Base-by-base conservation (phyloP, 352 stramenopile species). In the Globisporangium canariense region DNA sequence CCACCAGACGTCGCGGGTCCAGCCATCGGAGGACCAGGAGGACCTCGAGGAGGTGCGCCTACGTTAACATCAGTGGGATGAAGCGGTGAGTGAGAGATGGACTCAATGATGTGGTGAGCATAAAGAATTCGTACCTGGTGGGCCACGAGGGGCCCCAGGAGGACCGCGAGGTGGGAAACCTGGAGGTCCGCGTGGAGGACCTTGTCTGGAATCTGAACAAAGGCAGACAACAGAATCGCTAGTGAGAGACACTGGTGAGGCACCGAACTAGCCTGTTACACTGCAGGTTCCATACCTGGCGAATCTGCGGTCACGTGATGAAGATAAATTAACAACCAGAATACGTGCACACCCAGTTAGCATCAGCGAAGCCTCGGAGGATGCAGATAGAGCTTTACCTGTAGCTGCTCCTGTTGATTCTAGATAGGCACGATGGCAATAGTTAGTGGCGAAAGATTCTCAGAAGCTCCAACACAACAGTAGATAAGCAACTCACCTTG, bases 1-100 rank as follows among this genome's bases (percentile, higher is more conserved):
- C 79, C 71, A 13, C 77, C 70, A 8, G 77, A 69, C 22, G 65
- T 58, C 9, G 34, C 49, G 54, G 83, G 67, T 50, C 64, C 72
- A 56, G 57, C 36, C 25, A 47, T 67, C 7, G 63, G 47, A 60
- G 63, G 55, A 43, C 56, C 55, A 20, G 55, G 55, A 11, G 55
- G 62, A 38, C 62, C 62, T 25, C 62, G 55, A 32, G 69, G 72
- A 51, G 70, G 57, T 28, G n/a, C 62, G 18, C 43, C 56, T 64
- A 22, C 20, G 16, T 46, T 9, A 16, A 16, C 28, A 25, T 20
- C 32, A 36, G 16, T 14, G 8, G 22, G 22, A 49, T 49, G 4
- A 41, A 14, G 13, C 32, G 11, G 56, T 59, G 18, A 16, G 22
- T 56, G 28, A 10, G 9, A 57, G 28, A 36, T n/a, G 16, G 2